phyloP scores from a whole-genome alignment of 148 eudicot genomes.

The Heliamphora exappendiculata region DNA sequence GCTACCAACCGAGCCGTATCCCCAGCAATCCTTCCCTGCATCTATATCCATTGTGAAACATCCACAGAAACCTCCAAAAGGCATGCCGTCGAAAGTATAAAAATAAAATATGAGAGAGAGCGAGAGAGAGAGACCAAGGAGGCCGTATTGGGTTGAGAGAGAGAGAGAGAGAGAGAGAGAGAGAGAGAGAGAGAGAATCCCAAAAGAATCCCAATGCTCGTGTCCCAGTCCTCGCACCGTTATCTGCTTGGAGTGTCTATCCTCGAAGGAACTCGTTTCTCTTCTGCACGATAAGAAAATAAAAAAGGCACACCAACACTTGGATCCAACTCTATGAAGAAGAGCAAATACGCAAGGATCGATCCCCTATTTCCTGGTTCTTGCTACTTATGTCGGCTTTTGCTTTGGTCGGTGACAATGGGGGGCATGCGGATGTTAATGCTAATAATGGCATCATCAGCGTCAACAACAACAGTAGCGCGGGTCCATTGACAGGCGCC shows the following conservation, averaged over 20 bases:
- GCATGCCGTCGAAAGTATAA: neutral
- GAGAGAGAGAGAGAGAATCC: slow-evolving; percentile 26
- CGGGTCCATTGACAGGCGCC: neutral
- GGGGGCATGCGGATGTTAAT: neutral
- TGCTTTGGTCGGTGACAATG: slow-evolving; percentile 2
- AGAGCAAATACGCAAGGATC: neutral
- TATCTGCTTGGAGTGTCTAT: slow-evolving; percentile 26
- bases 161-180: neutral
- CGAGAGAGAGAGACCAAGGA: neutral
- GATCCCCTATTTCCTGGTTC: neutral
- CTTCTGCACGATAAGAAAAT: neutral
- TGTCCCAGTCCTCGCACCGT: slow-evolving; percentile 21
- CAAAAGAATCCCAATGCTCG: slow-evolving; percentile 42
- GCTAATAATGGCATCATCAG: neutral
- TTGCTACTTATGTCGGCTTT: slow-evolving; percentile 8
- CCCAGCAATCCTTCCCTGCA: too few species aligned
- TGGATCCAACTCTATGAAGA: slow-evolving; percentile 7
- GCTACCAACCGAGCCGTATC: too few species aligned
- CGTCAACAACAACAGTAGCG: neutral
- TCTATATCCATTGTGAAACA: too few species aligned
- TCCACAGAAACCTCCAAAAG: too few species aligned
- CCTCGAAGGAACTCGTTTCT: neutral
- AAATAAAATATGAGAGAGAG: too few species aligned
- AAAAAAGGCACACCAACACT: neutral
- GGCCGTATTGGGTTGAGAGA: neutral